Percentiles rank a stretch among this genome's conserved stretches.
phyloP scores from a whole-genome alignment of 2,329 filamentous ascomycete species.

The Trichoderma sp. region DNA sequence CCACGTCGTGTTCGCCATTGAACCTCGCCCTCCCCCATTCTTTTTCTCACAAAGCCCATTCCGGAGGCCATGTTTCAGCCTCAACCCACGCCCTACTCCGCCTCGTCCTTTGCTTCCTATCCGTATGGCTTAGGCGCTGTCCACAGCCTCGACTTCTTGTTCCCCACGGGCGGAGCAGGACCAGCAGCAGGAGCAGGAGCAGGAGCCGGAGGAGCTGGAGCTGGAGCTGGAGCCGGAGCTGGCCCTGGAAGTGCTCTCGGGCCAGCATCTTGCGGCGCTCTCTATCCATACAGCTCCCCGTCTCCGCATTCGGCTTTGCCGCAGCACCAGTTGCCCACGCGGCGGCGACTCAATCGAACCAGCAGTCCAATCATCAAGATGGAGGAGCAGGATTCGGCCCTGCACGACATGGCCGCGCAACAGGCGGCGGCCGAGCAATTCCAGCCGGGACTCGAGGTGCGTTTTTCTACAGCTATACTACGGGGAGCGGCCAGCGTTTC shows the following conservation, averaged over 20 bases:
- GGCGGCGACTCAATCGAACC: conserved; percentile 22
- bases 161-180: conserved; percentile 15
- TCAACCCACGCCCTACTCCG: conserved; percentile 47
- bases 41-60: not conserved
- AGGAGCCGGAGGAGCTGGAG: not conserved
- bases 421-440: conserved; percentile 59
- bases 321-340: conserved; percentile 18
- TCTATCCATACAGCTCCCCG: conserved; percentile 6
- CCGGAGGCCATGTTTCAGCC: conserved; percentile 54
- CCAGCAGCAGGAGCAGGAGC: not conserved
- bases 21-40: not conserved
- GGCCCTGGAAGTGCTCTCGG: conserved; percentile 4
- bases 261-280: not conserved
- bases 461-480: too few species aligned
- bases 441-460: conserved; percentile 55
- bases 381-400: conserved; percentile 32
- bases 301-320: conserved; percentile 6
- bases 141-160: conserved; percentile 24
- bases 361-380: conserved; percentile 29
- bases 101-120: conserved; percentile 37
- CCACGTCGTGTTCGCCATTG: not conserved
- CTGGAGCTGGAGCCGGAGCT: conserved; percentile 2
- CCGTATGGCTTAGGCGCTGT: conserved; percentile 39
- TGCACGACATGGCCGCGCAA: conserved; percentile 53
- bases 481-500: not conserved